Evolutionary conservation across 306 rosid genomes (phyloP).

Genomic region (Vachellia collinsii): DNA sequence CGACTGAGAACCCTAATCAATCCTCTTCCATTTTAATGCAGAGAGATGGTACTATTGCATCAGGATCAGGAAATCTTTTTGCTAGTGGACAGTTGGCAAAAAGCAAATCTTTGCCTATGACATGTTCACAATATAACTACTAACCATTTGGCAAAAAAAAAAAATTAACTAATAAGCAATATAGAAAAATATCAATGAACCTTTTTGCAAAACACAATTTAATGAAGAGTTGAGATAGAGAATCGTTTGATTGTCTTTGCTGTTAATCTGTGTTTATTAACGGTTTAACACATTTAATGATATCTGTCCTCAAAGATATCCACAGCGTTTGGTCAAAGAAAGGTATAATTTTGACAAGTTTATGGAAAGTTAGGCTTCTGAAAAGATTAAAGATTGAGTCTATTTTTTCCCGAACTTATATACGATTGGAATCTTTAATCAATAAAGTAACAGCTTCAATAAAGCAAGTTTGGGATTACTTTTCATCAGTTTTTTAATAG

Average conservation of each 20-base stretch:
- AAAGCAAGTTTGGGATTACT: neutral
- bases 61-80: slow-evolving; percentile 42
- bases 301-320: neutral
- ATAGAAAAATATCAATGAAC: neutral
- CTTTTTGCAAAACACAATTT: neutral
- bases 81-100: slow-evolving; percentile 53
- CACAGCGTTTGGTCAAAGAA: neutral
- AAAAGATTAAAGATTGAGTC: neutral
- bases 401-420: neutral
- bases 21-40: slow-evolving; percentile 30
- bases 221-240: neutral
- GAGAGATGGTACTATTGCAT: slow-evolving; percentile 24
- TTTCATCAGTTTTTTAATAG: neutral
- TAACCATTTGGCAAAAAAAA: neutral
- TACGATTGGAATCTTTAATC: neutral
- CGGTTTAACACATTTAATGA: neutral
- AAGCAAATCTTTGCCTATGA: slow-evolving; percentile 29
- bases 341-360: neutral
- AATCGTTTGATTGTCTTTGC: neutral
- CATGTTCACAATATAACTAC: neutral
- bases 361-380: neutral
- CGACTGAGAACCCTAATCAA: slow-evolving; percentile 33
- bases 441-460: neutral
- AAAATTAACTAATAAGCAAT: neutral
- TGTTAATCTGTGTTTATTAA: neutral